These are phyloP conservation scores for Solanum rostratum DNA, from an alignment of 257 asterid species.

Conservation along the genomic window DNA sequence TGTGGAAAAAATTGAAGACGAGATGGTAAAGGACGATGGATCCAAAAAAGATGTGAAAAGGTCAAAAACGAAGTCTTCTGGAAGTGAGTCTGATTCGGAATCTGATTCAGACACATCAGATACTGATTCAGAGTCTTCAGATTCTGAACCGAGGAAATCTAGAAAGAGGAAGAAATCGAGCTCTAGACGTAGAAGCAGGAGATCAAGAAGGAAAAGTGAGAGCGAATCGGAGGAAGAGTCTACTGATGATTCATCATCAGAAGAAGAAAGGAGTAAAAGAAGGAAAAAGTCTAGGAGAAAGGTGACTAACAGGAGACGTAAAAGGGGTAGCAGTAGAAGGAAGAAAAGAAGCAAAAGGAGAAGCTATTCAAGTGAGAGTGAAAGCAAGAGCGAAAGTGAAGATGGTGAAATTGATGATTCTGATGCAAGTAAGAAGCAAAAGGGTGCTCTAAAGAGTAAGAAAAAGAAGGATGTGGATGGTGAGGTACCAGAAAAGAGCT, in stretches of 20 bases:
- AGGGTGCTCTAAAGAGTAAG: conserved; percentile 29
- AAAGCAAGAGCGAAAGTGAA: conserved; percentile 25
- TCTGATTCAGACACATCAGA: conserved; percentile 28
- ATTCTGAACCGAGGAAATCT: conserved; percentile 34
- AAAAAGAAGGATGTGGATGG: conserved; percentile 29
- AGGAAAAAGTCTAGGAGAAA: conserved; percentile 25
- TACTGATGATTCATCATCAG: neutral
- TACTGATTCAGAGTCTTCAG: conserved; percentile 32
- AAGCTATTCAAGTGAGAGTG: conserved; percentile 24
- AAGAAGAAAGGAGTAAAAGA: conserved; percentile 10
- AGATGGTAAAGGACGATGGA: conserved; percentile 3
- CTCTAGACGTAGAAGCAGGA: conserved; percentile 29
- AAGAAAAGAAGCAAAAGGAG: conserved; percentile 23
- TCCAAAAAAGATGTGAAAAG: conserved; percentile 11
- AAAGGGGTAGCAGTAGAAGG: conserved; percentile 26
- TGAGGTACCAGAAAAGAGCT: conserved; percentile 17
- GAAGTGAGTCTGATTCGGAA: conserved; percentile 9
- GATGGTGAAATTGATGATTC: conserved; percentile 55
- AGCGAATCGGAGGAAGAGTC: conserved; percentile 17
- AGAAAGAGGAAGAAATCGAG: conserved; percentile 28
- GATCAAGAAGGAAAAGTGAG: conserved; percentile 28
- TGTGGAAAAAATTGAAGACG: conserved; percentile 4
- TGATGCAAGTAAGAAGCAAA: conserved; percentile 36
- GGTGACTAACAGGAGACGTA: conserved; percentile 8
- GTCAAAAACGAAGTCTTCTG: neutral